Percentiles rank a stretch among this genome's conserved stretches.
phyloP scores from a whole-genome alignment of 345 rosid genomes.

The Eutrema heterophyllum region DNA sequence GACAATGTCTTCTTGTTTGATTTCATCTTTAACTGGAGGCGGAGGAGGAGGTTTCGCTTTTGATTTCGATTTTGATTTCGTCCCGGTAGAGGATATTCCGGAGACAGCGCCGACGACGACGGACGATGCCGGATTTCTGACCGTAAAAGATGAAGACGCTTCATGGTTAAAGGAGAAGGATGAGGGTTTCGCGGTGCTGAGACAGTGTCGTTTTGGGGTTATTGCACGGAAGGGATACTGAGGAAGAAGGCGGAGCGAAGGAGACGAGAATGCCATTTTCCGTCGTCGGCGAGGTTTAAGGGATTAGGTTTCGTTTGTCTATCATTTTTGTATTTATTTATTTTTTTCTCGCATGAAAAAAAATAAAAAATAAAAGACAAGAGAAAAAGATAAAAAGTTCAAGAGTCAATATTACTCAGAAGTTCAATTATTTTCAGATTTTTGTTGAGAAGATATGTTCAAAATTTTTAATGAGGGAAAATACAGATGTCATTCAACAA shows the following conservation, averaged over 20 bases:
- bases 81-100: constrained; percentile 27
- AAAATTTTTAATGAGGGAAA: not conserved
- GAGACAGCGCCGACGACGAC: constrained; percentile 13
- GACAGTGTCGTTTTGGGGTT: constrained; percentile 21
- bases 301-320: constrained; percentile 28
- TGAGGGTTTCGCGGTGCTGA: not conserved
- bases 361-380: not conserved
- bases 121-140: not conserved
- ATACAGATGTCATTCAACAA: not conserved
- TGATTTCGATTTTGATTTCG: constrained; percentile 18
- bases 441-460: not conserved
- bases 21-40: constrained; percentile 16
- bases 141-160: constrained; percentile 3
- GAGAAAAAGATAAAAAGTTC: too few species aligned
- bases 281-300: constrained; percentile 34
- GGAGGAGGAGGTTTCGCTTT: constrained; percentile 33
- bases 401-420: not conserved
- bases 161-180: constrained; percentile 8
- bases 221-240: constrained; percentile 2
- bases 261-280: constrained; percentile 44
- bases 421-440: too few species aligned
- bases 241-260: constrained; percentile 37
- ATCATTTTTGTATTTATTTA: not conserved
- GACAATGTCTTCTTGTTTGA: constrained; percentile 10
- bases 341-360: not conserved